Evolutionary conservation across 768 basidiomycete genomes (phyloP).

Genomic region (Phylloporus sp.): DNA sequence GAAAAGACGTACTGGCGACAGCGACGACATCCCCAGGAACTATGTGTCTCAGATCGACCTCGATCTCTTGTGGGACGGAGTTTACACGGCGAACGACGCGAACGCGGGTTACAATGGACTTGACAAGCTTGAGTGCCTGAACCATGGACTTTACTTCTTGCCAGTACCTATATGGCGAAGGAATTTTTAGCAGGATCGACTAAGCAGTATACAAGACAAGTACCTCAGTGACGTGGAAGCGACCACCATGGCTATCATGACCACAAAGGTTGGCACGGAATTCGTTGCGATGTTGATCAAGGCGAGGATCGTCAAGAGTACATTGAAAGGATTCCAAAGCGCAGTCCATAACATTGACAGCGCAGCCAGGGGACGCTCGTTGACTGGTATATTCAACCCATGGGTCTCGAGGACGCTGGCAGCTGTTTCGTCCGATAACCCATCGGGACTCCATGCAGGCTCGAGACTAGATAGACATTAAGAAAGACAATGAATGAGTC

Average conservation of each 20-base stretch:
- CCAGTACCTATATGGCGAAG: constrained; percentile 21
- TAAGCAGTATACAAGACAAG: not conserved
- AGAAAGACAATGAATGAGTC: not conserved
- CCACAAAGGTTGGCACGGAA: constrained; percentile 30
- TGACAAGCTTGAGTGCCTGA: constrained; percentile 32
- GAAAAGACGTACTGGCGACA: constrained; percentile 25
- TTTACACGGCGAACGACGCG: constrained; percentile 27
- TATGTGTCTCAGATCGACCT: constrained; percentile 28
- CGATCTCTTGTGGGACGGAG: constrained; percentile 22
- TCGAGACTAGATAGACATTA: constrained; percentile 18
- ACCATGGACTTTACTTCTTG: constrained; percentile 33
- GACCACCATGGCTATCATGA: constrained; percentile 34
- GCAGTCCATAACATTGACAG: constrained; percentile 29
- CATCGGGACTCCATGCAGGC: constrained; percentile 22
- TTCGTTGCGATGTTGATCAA: constrained; percentile 30
- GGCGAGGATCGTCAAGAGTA: constrained; percentile 30
- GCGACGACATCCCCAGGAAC: constrained; percentile 32
- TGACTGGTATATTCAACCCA: constrained; percentile 28
- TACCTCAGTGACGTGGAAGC: constrained; percentile 32
- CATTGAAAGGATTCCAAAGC: constrained; percentile 34
- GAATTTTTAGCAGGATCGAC: not conserved
- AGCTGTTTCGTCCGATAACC: constrained; percentile 21
- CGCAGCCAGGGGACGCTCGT: constrained; percentile 29
- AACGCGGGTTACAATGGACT: constrained; percentile 30
- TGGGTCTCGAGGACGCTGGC: constrained; percentile 16